A percentile compares a stretch with the other conserved stretches of the same genome.
Evolutionary conservation across 2,329 filamentous ascomycete genomes (phyloP).

Genomic region (Westerdykella ornata): DNA sequence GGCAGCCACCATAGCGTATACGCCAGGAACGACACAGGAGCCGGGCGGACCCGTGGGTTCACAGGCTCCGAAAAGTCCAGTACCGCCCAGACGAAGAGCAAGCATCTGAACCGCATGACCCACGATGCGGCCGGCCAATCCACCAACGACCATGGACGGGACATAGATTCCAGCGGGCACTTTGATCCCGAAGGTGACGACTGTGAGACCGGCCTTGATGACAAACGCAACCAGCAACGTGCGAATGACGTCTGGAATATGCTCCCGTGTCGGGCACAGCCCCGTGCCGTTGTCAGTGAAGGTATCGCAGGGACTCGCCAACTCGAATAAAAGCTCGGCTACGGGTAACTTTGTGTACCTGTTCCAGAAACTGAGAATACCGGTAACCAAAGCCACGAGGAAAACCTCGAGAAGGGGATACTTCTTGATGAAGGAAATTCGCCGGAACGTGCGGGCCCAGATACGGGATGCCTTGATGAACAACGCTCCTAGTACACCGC

Average conservation of each 20-base stretch:
- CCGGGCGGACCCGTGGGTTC: constrained; percentile 60
- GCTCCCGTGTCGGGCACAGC: constrained; percentile 67
- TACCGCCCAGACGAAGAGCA: constrained; percentile 65
- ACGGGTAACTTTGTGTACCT: constrained; percentile 81
- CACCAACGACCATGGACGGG: constrained; percentile 96
- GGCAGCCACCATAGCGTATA: constrained; percentile 90
- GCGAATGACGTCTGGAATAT: constrained; percentile 70
- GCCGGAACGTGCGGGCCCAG: constrained; percentile 86
- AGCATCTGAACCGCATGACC: constrained; percentile 80
- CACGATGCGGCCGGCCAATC: constrained; percentile 79
- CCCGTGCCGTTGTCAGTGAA: constrained; percentile 62
- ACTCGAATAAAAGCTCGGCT: constrained; percentile 80
- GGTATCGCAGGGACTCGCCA: constrained; percentile 79
- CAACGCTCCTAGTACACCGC: constrained; percentile 75
- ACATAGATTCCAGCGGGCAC: constrained; percentile 96
- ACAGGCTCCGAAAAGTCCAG: constrained; percentile 68
- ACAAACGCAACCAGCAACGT: constrained; percentile 73
- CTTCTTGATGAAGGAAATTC: constrained; percentile 70
- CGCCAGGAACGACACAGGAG: constrained; percentile 89
- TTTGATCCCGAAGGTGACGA: constrained; percentile 92
- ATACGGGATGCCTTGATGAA: constrained; percentile 93
- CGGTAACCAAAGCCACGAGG: constrained; percentile 78
- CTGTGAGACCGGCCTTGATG: constrained; percentile 82
- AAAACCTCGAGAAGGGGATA: constrained; percentile 82
- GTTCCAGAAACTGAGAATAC: constrained; percentile 88